Evolutionary conservation across 495 filamentous ascomycete genomes (phyloP).

Genomic region (Daldinia grandis): DNA sequence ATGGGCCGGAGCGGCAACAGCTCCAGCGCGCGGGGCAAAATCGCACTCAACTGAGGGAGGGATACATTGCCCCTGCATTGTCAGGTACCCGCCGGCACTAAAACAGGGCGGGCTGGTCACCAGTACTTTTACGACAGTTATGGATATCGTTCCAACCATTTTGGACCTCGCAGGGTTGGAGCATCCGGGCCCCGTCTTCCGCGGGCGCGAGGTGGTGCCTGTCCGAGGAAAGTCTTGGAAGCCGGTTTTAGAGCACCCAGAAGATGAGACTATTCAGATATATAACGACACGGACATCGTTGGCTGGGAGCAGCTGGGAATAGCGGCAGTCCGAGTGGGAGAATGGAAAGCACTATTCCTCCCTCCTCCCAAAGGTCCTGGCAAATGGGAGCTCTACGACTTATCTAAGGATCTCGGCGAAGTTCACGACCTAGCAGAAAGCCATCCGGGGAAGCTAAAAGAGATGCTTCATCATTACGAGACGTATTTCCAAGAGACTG

Average conservation of each 20-base stretch:
- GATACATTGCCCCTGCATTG: conserved; percentile 66
- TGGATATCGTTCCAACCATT: conserved; percentile 70
- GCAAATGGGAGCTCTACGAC: conserved; percentile 48
- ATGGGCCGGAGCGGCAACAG: conserved; percentile 71
- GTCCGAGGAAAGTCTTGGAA: conserved; percentile 60
- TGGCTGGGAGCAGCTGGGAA: conserved; percentile 50
- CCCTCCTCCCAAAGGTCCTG: conserved; percentile 41
- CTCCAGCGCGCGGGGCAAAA: conserved; percentile 69
- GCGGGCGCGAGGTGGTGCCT: conserved; percentile 61
- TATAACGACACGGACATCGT: conserved; percentile 29
- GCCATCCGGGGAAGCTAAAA: conserved; percentile 34
- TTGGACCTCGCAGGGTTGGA: conserved; percentile 67
- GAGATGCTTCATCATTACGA: conserved; percentile 50
- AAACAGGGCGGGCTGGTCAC: conserved; percentile 54
- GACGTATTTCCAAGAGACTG: conserved; percentile 63
- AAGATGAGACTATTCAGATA: conserved; percentile 48
- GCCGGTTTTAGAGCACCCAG: conserved; percentile 43
- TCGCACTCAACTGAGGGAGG: conserved; percentile 70
- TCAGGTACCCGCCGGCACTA: conserved; percentile 53
- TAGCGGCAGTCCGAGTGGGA: conserved; percentile 48
- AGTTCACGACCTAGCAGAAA: conserved; percentile 46
- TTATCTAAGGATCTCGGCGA: conserved; percentile 50
- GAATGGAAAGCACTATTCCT: conserved; percentile 50
- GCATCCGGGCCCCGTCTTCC: conserved; percentile 64
- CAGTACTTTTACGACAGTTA: conserved; percentile 67